Conservation (phyloP, 2,329 filamentous ascomycete species). For the Colletotrichum echinochloae region DNA sequence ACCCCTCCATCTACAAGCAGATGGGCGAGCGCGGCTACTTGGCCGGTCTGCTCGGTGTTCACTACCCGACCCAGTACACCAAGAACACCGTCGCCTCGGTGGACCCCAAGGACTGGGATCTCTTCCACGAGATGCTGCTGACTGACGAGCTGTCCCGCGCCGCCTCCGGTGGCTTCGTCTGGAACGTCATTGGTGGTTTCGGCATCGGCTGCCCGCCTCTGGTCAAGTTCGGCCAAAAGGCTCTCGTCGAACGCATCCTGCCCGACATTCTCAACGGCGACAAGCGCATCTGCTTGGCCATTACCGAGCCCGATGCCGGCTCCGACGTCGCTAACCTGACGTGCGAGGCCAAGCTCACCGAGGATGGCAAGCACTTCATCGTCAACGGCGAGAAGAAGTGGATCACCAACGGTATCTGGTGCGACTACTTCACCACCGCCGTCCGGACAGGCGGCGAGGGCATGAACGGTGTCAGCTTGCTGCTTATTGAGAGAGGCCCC, state of each 20-base stretch:
- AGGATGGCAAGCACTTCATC: conserved; percentile 98
- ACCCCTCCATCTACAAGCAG: conserved; percentile 90
- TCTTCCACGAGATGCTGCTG: conserved; percentile 96
- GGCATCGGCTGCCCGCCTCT: conserved; percentile 94
- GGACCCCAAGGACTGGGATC: conserved; percentile 90
- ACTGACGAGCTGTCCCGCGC: conserved; percentile 93
- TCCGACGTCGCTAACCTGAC: conserved; percentile 95
- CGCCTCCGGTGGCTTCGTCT: conserved; percentile 92
- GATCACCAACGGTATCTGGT: conserved; percentile 99
- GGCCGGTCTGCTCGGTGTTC: conserved; percentile 87
- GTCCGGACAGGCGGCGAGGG: conserved; percentile 89
- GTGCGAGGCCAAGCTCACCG: conserved; percentile 93
- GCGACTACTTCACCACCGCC: conserved; percentile 96
- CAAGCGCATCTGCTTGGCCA: conserved; percentile 97
- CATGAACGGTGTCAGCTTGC: conserved; percentile 91
- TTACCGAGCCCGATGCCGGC: conserved; percentile 96
- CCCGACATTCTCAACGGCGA: conserved; percentile 90
- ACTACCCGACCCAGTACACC: conserved; percentile 83
- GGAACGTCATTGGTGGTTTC: conserved; percentile 97
- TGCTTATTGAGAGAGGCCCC: conserved; percentile 91
- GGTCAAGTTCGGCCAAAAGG: conserved; percentile 90
- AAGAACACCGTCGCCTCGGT: conserved; percentile 81
- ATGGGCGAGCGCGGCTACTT: conserved; percentile 95
- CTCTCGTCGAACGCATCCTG: conserved; percentile 86
- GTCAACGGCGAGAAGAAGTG: conserved; percentile 99